A percentile compares a stretch with the other conserved stretches of the same genome.
Conservation (phyloP, 1,284 basidiomycete species). For the Irpex rosettiformis region DNA sequence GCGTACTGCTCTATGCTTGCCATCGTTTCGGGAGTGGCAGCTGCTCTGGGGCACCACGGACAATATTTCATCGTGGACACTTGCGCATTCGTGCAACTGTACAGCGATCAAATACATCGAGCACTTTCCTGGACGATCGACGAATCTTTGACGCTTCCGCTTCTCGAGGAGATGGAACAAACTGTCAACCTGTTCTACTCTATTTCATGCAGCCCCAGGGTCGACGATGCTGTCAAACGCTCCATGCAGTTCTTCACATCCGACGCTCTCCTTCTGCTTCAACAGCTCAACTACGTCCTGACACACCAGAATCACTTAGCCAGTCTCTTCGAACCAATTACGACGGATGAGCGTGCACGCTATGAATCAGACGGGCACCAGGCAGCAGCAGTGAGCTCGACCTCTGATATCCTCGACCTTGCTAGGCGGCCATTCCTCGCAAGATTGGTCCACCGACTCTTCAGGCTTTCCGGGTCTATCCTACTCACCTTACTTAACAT, state of each 20-base stretch:
- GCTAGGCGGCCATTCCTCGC: slow-evolving; percentile 68
- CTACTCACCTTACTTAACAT: slow-evolving; percentile 68
- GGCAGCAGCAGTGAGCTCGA: slow-evolving; percentile 26
- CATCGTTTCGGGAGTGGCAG: slow-evolving; percentile 74
- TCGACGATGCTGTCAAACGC: slow-evolving; percentile 48
- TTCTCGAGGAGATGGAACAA: slow-evolving; percentile 80
- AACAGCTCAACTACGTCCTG: slow-evolving; percentile 86
- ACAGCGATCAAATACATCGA: slow-evolving; percentile 75
- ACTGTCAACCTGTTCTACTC: slow-evolving; percentile 74
- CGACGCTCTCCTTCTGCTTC: slow-evolving; percentile 71
- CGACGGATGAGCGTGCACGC: slow-evolving; percentile 65
- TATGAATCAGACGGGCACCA: slow-evolving; percentile 54
- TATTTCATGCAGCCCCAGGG: slow-evolving; percentile 54
- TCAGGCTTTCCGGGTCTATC: slow-evolving; percentile 66
- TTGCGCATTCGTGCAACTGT: slow-evolving; percentile 83
- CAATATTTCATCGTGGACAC: slow-evolving; percentile 87
- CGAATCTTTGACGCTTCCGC: slow-evolving; percentile 66
- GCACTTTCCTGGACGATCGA: slow-evolving; percentile 80
- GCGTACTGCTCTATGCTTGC: slow-evolving; percentile 86
- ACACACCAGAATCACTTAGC: slow-evolving; percentile 88
- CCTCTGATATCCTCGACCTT: slow-evolving; percentile 52
- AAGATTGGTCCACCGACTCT: slow-evolving; percentile 64
- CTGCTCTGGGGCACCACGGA: slow-evolving; percentile 60
- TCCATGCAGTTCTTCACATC: slow-evolving; percentile 66
- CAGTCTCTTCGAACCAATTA: slow-evolving; percentile 78